Evolutionary conservation across 1,139 yeast genomes (phyloP), one percentile per base, ranked within the genome.

Genomic region (Nematodospora anomalae): DNA sequence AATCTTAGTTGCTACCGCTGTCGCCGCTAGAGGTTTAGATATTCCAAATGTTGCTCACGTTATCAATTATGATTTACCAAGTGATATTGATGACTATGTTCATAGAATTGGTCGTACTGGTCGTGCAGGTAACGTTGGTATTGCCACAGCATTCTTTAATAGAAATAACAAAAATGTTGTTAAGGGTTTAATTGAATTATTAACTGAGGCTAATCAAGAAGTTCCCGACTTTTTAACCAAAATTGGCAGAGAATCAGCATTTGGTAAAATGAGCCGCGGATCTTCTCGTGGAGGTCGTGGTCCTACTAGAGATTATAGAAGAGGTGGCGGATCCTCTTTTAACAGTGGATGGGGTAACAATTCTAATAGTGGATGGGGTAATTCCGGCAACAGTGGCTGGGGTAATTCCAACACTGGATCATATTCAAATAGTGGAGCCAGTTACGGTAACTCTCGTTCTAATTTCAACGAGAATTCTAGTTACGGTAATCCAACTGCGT

Each of bases 51-150:
- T 92, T 53, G 84, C 95, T 31, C 97, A 90, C 63, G 98, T 92
- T 58, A 85, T 92, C 69, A 92, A 92, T 78, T 92, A 83, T 63
- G 98, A 92, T 63, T 77, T 92, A 64, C 98, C 98, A 60, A 76
- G 87, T 60, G 97, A 92, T 67, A 86, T 90, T 58, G 98, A 92
- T 67, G 98, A 92, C 69, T 92, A 92, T 62, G 98, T 92, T 47
- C 98, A 92, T 74, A 87, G 98, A 76, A 92, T 92, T 62, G 98
- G 98, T 78, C 94, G 98, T 83, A 92, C 98, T 57, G 98, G 98
- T 70, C 95, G 98, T 82, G 98, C 98, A 57, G 98, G 98, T 78
- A 92, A 92, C 74, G 82, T 85, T 49, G 98, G 98, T 84, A 76
- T 86, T 57, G 97, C 98, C 51, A 90, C 97, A 52, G 95, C 98